Conservation (phyloP, 768 basidiomycete genomes). For the Trametes elegans region DNA sequence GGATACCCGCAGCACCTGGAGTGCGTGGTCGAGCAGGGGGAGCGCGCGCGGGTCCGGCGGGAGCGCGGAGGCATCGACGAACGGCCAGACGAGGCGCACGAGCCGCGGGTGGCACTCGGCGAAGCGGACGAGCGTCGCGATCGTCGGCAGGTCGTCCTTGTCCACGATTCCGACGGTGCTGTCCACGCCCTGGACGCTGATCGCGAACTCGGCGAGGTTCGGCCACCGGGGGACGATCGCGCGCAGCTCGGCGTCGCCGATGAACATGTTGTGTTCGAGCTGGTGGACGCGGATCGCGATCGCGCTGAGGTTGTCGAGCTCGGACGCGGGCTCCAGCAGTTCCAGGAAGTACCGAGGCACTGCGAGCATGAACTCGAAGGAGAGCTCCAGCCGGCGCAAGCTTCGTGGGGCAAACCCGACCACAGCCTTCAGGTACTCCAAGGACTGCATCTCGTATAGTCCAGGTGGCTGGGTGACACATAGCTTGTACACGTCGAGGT, state of each 20-base stretch:
- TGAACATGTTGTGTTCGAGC: not conserved
- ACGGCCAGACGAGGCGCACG: not conserved
- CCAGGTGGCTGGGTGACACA: no score
- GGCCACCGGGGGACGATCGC: not conserved
- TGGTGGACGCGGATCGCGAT: not conserved
- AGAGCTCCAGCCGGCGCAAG: not conserved
- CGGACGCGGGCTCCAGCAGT: not conserved
- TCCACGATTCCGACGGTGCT: no score
- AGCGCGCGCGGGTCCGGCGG: not conserved
- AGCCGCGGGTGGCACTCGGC: not conserved
- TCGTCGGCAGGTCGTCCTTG: not conserved
- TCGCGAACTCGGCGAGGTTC: not conserved
- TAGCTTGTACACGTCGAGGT: no score
- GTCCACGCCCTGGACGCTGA: no score
- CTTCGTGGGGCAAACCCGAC: no score
- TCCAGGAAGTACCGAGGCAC: not conserved
- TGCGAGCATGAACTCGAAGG: not conserved
- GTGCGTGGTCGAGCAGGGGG: not conserved
- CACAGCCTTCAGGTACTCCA: no score
- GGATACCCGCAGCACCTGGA: not conserved
- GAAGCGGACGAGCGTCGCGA: not conserved
- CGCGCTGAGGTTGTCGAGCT: not conserved
- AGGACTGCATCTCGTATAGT: no score
- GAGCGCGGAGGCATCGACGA: not conserved
- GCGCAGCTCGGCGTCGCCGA: not conserved